These are phyloP conservation scores for Phlegmacium glaucopus DNA, from an alignment of 768 basidiomycete genomes.

Conservation along the genomic window DNA sequence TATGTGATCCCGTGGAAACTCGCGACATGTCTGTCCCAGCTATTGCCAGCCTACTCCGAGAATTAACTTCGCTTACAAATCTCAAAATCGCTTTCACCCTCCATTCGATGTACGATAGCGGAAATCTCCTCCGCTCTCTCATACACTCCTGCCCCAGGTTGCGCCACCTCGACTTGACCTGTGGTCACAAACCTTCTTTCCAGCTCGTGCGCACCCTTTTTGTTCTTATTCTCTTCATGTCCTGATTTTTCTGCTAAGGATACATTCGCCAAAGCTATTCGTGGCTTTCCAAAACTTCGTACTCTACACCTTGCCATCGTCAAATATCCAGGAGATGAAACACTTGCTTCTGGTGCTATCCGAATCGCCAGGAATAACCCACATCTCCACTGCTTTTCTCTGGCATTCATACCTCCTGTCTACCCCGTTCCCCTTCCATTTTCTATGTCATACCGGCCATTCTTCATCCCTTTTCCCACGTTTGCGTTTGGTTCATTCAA, in stretches of 20 bases:
- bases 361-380: constrained; percentile 67
- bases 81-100: constrained; percentile 66
- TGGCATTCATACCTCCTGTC: constrained; percentile 59
- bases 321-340: constrained; percentile 60
- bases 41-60: constrained; percentile 56
- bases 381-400: constrained; percentile 57
- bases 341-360: constrained; percentile 53
- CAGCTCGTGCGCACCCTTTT: constrained; percentile 50
- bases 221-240: too few relatives aligned
- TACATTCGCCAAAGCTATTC: constrained; percentile 58
- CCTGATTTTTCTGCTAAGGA: constrained; percentile 36
- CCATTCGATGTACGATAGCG: constrained; percentile 73
- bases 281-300: constrained; percentile 60
- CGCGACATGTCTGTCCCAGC: constrained; percentile 65
- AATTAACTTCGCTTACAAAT: constrained; percentile 50
- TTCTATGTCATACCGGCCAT: constrained; percentile 36
- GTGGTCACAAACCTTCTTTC: constrained; percentile 67
- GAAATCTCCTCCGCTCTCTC: constrained; percentile 63
- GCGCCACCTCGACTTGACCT: constrained; percentile 60
- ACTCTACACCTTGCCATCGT: constrained; percentile 63
- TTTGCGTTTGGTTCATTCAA: constrained; percentile 53
- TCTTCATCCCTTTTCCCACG: constrained; percentile 41
- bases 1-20: constrained; percentile 64
- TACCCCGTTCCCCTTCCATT: constrained; percentile 49
- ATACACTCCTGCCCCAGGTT: constrained; percentile 64